Base-by-base conservation (phyloP, 306 rosid genomes). In the Prunus fruticosa region DNA sequence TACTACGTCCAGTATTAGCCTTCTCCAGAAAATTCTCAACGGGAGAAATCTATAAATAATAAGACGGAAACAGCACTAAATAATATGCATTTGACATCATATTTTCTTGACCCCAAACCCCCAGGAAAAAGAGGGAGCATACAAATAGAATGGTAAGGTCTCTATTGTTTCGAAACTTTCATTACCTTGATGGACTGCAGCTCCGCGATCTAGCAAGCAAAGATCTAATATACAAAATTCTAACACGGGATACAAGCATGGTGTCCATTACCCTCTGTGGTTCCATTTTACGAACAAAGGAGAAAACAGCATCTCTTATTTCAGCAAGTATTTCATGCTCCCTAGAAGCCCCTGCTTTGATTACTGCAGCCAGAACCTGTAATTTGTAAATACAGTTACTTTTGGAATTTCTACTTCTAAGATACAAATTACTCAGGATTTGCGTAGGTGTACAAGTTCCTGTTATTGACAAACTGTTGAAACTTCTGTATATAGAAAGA, bases 301-400 rank as follows among this genome's bases (percentile, higher is more conserved):
- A 85, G 90, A 94, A 94, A 80, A 94, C 97, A 43, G 95, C 88
- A 85, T 92, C 96, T 83, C 95, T 86, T 58, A 94, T 94, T 89
- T 94, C 98, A 80, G 97, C 97, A 57, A 94, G 97, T 82, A 94
- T 94, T 84, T 92, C 98, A 85, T 94, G 98, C 82, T 94, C 98
- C 83, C 98, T 89, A 79, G 98, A 87, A 76, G 98, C 97, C 84
- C 98, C 98, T 46, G 98, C 98, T 86, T 94, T 94, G 71, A 94
- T 94, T 38, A 94, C 98, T 63, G 98, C 98, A 51, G 98, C 98
- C 77, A 94, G 69, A 82, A 95, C 96, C 98, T 95, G 91, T 81
- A 82, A 78, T 30, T 64, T 60, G 64, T 52, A 67, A 68, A n/a
- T 7, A 34, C 49, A 61, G 28, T 62, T 58, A 69, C 47, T 30